Evolutionary conservation across 768 basidiomycete species (phyloP), one percentile per base, ranked within the genome.

Genomic region (Mycena leptocephala): DNA sequence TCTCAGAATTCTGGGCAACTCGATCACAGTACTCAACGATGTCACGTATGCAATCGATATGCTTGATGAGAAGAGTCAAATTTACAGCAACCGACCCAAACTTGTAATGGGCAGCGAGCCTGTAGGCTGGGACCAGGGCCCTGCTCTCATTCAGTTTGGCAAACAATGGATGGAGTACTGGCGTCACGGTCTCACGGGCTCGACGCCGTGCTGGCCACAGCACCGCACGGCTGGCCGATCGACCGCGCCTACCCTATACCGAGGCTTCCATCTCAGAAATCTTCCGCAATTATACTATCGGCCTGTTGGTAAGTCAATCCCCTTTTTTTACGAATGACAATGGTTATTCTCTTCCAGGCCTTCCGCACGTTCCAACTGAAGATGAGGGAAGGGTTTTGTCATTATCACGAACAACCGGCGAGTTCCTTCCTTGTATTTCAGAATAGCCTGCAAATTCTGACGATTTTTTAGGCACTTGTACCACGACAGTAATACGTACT

Each of bases 21-120:
- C 69, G 63, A 82, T 85, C 56, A 77, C 85, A 43, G 70, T 85
- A 4, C 74, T 86, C 43, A 85, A 85, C 73, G 76, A 79, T 32
- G 37, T 74, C 5, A 73, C 81, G 37, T 78, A 77, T 30, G 84
- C 83, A 20, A 74, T 65, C 10, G 82, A 84, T 2, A 81, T 88
- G 81, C 80, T 86, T 8, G 82, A 85, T 48, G 84, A 82, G 65
- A 80, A 83, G 37, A 80, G 79, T 37, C 76, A 73, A 9, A 69
- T 79, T 11, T 81, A 80, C 51, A 78, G 76, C 35, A 69, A 79
- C n/a, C 69, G 80, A 5, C 80, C 79, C 5, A 76, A 14, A 5
- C 77, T 89, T 55, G 79, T 83, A 0, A 88, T 88, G 86, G 79
- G 74, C 16, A 77, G 81, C 14, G 48, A 76, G 48, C 73, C 81